A percentile compares a stretch with the other conserved stretches of the same genome.
phyloP scores from a whole-genome alignment of 2,329 filamentous ascomycete genomes.

The Apiospora pterosperma region DNA sequence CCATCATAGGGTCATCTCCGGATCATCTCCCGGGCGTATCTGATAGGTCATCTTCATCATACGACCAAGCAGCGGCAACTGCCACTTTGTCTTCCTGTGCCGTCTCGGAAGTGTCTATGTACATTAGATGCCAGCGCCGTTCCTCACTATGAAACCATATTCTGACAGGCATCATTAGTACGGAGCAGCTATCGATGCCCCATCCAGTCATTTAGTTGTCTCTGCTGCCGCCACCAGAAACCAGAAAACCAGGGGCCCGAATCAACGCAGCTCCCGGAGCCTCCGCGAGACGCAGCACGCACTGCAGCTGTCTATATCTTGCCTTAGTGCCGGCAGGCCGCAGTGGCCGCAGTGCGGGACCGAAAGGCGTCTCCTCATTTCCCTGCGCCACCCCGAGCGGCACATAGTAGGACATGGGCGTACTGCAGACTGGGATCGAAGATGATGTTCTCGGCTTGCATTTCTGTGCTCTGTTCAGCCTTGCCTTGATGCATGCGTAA shows the following conservation, averaged over 20 bases:
- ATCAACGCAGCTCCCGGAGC: neutral
- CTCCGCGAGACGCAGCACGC: neutral
- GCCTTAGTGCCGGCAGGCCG: neutral
- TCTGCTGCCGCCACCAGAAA: neutral
- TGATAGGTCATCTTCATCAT: neutral
- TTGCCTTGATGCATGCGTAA: neutral
- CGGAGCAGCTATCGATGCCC: neutral
- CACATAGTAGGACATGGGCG: neutral
- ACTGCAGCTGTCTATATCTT: neutral
- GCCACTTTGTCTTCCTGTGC: neutral
- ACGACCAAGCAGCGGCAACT: neutral
- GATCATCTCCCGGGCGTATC: neutral
- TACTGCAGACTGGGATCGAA: no score
- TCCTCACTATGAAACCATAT: neutral
- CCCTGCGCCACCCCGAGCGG: neutral
- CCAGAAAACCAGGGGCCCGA: neutral
- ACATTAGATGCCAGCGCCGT: no score
- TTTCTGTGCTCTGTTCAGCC: neutral
- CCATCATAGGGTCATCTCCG: neutral
- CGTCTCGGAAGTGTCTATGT: neutral
- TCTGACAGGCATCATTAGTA: neutral
- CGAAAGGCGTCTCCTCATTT: neutral
- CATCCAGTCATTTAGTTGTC: neutral
- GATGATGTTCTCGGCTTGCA: neutral
- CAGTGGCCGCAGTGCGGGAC: neutral